Percentiles rank a stretch among this genome's conserved stretches.
These are phyloP conservation scores for Linnemannia schmuckeri DNA, from an alignment of 192 early-diverging fungal genomes.

Conservation along the genomic window DNA sequence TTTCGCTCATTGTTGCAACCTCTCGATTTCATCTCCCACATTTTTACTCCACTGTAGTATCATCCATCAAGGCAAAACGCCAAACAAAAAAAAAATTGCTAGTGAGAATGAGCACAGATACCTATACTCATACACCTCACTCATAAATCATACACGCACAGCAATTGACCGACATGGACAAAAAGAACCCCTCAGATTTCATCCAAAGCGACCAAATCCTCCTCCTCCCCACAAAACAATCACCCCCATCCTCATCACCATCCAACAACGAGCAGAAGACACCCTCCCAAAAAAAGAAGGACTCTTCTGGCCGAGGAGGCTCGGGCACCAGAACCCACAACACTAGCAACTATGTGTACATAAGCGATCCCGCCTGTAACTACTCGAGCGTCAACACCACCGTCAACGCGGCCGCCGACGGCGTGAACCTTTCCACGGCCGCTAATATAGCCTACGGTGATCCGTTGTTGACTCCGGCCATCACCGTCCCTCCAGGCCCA, in stretches of 20 bases:
- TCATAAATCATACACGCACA: background rate
- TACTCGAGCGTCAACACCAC: background rate
- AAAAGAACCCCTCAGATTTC: background rate
- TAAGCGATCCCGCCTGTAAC: background rate
- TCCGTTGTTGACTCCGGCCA: background rate
- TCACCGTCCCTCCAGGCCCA: background rate
- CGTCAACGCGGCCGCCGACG: background rate
- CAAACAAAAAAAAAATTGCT: too few relatives aligned
- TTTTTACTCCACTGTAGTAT: background rate
- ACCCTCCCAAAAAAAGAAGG: background rate
- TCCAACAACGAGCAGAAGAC: background rate
- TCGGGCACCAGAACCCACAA: background rate
- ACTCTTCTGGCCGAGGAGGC: too few relatives aligned
- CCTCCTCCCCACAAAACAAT: background rate
- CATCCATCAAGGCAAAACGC: background rate
- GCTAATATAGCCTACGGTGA: background rate
- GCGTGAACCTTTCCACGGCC: background rate
- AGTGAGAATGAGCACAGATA: too few relatives aligned
- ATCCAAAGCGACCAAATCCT: background rate
- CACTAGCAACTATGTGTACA: background rate
- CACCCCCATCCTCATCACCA: background rate
- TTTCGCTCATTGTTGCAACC: background rate
- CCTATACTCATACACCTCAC: too few relatives aligned
- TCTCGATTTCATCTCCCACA: background rate
- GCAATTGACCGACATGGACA: constrained; percentile 1